Evolutionary conservation across 2,329 filamentous ascomycete genomes (phyloP).

Genomic region (Venturia asperata): DNA sequence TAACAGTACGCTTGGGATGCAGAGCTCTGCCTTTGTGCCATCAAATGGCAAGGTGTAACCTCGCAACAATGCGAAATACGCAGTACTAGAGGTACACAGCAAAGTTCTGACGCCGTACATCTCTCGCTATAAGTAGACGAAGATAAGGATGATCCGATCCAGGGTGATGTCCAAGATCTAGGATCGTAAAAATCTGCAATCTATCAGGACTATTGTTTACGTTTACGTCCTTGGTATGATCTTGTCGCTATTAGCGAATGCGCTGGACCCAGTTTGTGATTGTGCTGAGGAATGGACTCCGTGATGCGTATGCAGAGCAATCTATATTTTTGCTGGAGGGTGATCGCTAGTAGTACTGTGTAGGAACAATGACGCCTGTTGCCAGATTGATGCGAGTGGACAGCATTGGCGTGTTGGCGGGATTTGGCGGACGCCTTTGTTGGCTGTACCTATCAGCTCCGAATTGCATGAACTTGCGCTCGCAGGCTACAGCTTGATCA

Average conservation of each 20-base stretch:
- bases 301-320: background rate
- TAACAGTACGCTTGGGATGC: background rate
- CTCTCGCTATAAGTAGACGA: constrained; percentile 2
- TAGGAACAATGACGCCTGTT: background rate
- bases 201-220: background rate
- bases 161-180: background rate
- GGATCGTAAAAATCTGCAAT: background rate
- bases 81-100: too few species aligned
- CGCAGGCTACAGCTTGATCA: background rate
- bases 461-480: constrained; percentile 4
- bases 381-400: background rate
- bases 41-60: background rate
- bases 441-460: constrained; percentile 8
- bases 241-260: background rate
- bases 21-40: background rate
- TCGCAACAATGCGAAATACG: background rate
- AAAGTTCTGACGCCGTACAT: background rate
- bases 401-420: background rate
- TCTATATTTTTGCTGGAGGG: background rate
- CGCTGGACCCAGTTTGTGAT: background rate
- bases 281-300: background rate
- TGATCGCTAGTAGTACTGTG: too few species aligned
- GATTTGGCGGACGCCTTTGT: background rate
- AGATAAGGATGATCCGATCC: background rate
- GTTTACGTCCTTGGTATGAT: background rate